phyloP scores from a whole-genome alignment of 2,329 filamentous ascomycete species.

The Neonectria neomacrospora region DNA sequence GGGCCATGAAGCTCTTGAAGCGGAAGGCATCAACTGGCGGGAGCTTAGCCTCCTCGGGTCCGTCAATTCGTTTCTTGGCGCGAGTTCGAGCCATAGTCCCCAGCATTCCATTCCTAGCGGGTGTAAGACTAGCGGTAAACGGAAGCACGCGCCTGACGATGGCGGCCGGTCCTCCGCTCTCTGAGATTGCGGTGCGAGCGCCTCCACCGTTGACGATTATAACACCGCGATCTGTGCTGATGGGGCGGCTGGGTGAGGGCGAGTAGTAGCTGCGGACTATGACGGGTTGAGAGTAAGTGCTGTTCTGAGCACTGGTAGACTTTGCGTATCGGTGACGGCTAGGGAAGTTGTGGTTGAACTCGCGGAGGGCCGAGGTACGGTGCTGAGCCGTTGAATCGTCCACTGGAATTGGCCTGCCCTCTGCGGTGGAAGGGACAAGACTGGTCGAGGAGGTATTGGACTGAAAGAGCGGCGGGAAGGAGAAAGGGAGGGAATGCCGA shows the following conservation, averaged over 20 bases:
- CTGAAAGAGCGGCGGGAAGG: conserved; percentile 60
- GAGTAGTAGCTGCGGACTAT: conserved; percentile 73
- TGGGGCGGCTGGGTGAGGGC: conserved; percentile 50
- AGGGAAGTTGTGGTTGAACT: conserved; percentile 68
- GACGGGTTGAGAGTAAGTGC: conserved; percentile 72
- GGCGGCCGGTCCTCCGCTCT: conserved; percentile 45
- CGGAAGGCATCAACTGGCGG: conserved; percentile 72
- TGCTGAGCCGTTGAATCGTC: conserved; percentile 66
- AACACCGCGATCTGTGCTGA: conserved; percentile 46
- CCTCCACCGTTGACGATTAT: conserved; percentile 45
- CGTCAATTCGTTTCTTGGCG: conserved; percentile 50
- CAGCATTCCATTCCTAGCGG: conserved; percentile 54
- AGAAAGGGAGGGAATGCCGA: conserved; percentile 57
- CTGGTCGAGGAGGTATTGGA: conserved; percentile 64
- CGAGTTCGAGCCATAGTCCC: conserved; percentile 58
- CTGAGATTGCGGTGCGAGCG: conserved; percentile 42
- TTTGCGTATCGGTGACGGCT: conserved; percentile 67
- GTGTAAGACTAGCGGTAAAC: conserved; percentile 47
- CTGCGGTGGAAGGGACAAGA: conserved; percentile 64
- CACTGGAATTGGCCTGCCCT: conserved; percentile 66
- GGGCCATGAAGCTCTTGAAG: conserved; percentile 72
- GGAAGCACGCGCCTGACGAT: conserved; percentile 47
- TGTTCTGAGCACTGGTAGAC: conserved; percentile 65
- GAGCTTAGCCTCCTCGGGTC: conserved; percentile 57
- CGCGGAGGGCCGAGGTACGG: conserved; percentile 69